These are phyloP conservation scores for Castanea crenata DNA, from an alignment of 306 rosid genomes.

Conservation along the genomic window DNA sequence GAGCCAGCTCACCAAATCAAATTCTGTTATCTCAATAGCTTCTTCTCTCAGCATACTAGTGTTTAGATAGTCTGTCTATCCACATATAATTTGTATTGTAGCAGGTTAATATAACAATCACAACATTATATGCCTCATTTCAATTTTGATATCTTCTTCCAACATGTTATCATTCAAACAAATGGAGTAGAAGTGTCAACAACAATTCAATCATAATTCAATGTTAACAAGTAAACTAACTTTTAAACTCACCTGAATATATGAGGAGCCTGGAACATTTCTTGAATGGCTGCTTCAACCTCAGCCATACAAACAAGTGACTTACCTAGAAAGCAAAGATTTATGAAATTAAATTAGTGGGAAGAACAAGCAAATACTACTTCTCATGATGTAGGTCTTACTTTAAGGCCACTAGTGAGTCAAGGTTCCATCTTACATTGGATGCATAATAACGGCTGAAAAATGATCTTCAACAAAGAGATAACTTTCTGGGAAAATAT, in stretches of 20 bases:
- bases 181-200: conserved; percentile 12
- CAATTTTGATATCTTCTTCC: conserved; percentile 8
- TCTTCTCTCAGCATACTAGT: background rate
- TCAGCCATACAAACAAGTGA: conserved; percentile 67
- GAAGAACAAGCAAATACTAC: conserved; percentile 13
- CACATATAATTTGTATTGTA: background rate
- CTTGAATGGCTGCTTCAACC: conserved; percentile 89
- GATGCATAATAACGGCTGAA: background rate
- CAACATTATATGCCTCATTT: background rate
- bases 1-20: background rate
- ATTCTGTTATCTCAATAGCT: background rate
- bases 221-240: background rate
- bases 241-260: conserved; percentile 64
- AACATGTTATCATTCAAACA: background rate
- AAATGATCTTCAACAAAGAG: background rate
- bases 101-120: background rate
- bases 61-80: background rate
- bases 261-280: conserved; percentile 98
- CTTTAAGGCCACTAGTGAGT: background rate
- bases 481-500: background rate
- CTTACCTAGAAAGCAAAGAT: conserved; percentile 42
- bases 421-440: too few species aligned
- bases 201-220: conserved; percentile 4
- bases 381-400: conserved; percentile 8
- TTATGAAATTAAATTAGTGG: conserved; percentile 20